Evolutionary conservation across 2,329 filamentous ascomycete genomes (phyloP).

Genomic region (Aspergillus arachidicola): DNA sequence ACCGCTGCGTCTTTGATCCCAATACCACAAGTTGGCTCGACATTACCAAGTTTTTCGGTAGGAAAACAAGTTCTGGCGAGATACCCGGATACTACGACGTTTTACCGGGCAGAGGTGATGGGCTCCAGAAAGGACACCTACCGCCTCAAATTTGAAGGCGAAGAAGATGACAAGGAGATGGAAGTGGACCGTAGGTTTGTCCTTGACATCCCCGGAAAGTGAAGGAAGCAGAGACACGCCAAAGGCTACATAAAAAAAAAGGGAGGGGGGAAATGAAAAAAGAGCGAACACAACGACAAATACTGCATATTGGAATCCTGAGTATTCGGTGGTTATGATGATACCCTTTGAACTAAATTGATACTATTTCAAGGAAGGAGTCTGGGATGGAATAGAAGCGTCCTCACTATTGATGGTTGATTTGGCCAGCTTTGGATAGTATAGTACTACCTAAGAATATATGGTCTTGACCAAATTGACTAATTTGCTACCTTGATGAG

Average conservation of each 20-base stretch:
- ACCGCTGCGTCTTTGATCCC: constrained; percentile 76
- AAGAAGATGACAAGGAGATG: constrained; percentile 72
- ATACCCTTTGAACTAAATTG: constrained; percentile 27
- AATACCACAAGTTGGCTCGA: constrained; percentile 65
- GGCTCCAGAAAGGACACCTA: constrained; percentile 60
- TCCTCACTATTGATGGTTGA: not conserved
- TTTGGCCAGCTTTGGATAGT: not conserved
- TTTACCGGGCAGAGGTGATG: constrained; percentile 82
- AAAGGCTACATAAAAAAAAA: not conserved
- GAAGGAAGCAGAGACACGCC: constrained; percentile 4
- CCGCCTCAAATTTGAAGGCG: constrained; percentile 74
- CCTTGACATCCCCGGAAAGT: constrained; percentile 66
- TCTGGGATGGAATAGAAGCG: not conserved
- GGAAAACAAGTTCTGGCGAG: constrained; percentile 75
- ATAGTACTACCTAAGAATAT: not conserved
- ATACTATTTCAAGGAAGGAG: not conserved
- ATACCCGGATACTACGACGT: constrained; percentile 82
- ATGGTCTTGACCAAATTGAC: not conserved
- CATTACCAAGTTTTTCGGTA: constrained; percentile 62
- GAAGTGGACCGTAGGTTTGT: constrained; percentile 76
- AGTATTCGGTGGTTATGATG: constrained; percentile 25
- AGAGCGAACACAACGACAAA: not conserved
- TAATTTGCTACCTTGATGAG: not conserved
- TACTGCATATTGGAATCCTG: constrained; percentile 15
- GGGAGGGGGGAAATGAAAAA: not conserved